These are phyloP conservation scores for Xylariaceae sp. DNA, from an alignment of 2,329 filamentous ascomycete species.

Conservation along the genomic window DNA sequence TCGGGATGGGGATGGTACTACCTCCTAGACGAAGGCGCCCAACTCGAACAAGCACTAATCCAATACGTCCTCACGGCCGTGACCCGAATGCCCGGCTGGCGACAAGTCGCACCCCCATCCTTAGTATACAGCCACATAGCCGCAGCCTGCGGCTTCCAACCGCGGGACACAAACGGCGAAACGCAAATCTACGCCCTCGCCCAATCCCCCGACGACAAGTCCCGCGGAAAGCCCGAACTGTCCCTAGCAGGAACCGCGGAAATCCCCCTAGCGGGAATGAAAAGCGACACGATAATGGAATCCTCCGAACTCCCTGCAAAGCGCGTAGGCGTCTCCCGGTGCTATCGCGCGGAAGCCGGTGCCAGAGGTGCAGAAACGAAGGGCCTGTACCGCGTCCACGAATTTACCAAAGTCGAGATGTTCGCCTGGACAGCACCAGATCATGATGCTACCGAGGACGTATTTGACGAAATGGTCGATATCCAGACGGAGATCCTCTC, in stretches of 20 bases:
- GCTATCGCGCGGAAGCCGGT: constrained; percentile 93
- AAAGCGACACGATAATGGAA: constrained; percentile 69
- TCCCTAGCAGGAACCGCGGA: constrained; percentile 87
- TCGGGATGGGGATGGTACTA: constrained; percentile 99
- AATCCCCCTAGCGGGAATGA: constrained; percentile 90
- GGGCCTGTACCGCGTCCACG: constrained; percentile 93
- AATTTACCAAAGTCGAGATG: constrained; percentile 98
- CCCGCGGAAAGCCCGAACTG: constrained; percentile 63
- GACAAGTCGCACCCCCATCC: constrained; percentile 76
- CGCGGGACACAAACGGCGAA: constrained; percentile 84
- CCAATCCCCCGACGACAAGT: constrained; percentile 61
- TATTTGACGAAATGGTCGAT: constrained; percentile 83
- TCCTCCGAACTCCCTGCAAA: constrained; percentile 69
- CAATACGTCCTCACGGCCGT: constrained; percentile 79
- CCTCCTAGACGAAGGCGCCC: constrained; percentile 83
- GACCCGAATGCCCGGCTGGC: constrained; percentile 63
- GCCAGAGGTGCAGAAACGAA: constrained; percentile 87
- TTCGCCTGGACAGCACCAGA: constrained; percentile 83
- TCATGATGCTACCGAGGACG: constrained; percentile 42
- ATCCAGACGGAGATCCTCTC: constrained; percentile 83
- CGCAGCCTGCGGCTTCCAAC: constrained; percentile 89
- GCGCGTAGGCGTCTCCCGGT: constrained; percentile 81
- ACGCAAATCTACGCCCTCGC: constrained; percentile 85
- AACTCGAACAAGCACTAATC: constrained; percentile 91
- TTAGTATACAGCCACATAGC: constrained; percentile 92